Percentiles rank a stretch among this genome's conserved stretches.
phyloP scores from a whole-genome alignment of 2,329 filamentous ascomycete species.

The Beauveria rudraprayagi region DNA sequence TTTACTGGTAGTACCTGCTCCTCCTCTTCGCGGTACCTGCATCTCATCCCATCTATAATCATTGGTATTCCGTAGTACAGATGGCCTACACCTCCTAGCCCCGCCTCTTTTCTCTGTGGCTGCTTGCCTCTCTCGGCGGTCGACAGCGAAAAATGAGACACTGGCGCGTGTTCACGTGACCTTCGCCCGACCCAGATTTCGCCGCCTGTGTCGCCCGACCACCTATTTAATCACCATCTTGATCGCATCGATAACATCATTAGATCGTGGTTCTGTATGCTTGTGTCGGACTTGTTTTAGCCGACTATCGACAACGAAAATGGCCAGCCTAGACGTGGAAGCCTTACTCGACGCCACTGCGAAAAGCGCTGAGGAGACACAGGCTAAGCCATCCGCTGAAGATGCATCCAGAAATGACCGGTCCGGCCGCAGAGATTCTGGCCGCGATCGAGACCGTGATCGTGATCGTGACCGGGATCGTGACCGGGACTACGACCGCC shows the following conservation, averaged over 20 bases:
- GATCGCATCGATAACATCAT: not conserved
- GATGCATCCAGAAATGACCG: slow-evolving; percentile 39
- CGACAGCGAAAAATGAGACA: not conserved
- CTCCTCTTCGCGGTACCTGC: too few species aligned
- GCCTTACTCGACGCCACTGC: slow-evolving; percentile 82
- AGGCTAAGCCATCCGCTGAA: slow-evolving; percentile 38
- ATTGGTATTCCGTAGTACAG: too few species aligned
- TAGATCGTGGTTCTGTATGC: not conserved
- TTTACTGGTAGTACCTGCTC: too few species aligned
- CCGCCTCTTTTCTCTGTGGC: not conserved
- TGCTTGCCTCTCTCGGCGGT: not conserved
- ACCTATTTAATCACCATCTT: not conserved
- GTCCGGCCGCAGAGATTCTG: slow-evolving; percentile 42
- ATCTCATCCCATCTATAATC: too few species aligned
- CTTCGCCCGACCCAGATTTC: not conserved
- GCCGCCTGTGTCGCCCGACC: not conserved
- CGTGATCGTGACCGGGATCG: slow-evolving; percentile 50
- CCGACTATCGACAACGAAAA: slow-evolving; percentile 22
- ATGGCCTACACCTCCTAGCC: not conserved
- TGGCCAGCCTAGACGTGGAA: slow-evolving; percentile 66
- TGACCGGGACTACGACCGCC: slow-evolving; percentile 39
- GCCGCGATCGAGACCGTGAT: slow-evolving; percentile 50
- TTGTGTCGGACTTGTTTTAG: not conserved
- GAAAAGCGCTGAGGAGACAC: slow-evolving; percentile 47
- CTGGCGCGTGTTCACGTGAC: slow-evolving; percentile 5